Evolutionary conservation across 768 basidiomycete species (phyloP).

Genomic region (Serendipita sp.): DNA sequence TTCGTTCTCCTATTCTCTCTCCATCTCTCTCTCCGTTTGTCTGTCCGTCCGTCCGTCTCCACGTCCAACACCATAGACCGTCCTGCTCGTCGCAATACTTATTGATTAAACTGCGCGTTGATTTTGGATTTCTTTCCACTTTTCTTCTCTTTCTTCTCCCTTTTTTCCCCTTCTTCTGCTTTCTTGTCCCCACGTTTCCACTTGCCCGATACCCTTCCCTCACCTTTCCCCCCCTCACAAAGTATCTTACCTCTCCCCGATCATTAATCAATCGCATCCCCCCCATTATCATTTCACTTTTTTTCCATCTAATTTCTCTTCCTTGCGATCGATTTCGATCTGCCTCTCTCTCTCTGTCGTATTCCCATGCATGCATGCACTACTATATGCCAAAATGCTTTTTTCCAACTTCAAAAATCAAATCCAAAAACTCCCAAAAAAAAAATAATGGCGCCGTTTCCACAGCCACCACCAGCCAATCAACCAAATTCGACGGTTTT

Average conservation of each 20-base stretch:
- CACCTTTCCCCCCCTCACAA: slow-evolving; percentile 16
- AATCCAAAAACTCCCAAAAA: no score
- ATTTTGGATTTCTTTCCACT: slow-evolving; percentile 18
- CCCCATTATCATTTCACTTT: slow-evolving; percentile 17
- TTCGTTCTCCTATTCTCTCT: background rate
- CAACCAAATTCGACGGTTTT: no score
- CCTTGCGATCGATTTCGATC: background rate
- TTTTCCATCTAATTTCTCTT: background rate
- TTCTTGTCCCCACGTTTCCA: slow-evolving; percentile 13
- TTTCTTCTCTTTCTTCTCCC: slow-evolving; percentile 8
- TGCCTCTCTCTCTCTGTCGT: background rate
- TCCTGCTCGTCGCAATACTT: slow-evolving; percentile 8
- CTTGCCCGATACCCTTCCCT: no score
- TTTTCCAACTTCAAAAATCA: no score
- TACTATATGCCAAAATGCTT: no score
- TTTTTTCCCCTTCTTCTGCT: slow-evolving; percentile 15
- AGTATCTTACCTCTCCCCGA: slow-evolving; percentile 19
- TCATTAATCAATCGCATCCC: background rate
- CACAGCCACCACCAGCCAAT: no score
- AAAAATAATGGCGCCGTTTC: no score
- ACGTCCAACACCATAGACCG: slow-evolving; percentile 14
- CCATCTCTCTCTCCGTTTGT: background rate
- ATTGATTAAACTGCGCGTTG: slow-evolving; percentile 21
- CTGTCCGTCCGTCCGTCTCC: slow-evolving; percentile 12
- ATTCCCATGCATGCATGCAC: background rate